phyloP scores from a whole-genome alignment of 495 filamentous ascomycete species.

The Penicillium desertorum region DNA sequence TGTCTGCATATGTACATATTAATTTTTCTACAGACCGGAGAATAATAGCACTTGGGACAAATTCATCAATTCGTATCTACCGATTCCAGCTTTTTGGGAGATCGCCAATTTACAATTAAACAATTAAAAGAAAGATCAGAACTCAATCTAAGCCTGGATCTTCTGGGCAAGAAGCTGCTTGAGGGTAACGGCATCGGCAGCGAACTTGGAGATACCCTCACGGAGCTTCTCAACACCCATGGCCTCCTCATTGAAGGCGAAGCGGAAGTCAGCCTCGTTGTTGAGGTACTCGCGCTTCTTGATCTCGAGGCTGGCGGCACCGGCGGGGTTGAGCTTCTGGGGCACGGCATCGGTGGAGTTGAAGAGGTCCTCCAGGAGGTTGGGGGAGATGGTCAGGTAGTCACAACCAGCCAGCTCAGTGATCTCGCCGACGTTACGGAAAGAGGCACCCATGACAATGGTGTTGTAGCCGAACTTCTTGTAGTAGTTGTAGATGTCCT shows the following conservation, averaged over 20 bases:
- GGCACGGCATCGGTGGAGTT: slow-evolving; percentile 77
- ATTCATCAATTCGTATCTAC: slow-evolving; percentile 46
- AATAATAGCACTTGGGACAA: neutral
- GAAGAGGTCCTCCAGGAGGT: slow-evolving; percentile 88
- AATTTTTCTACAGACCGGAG: slow-evolving; percentile 8
- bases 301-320: slow-evolving; percentile 68
- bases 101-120: slow-evolving; percentile 34
- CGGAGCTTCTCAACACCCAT: slow-evolving; percentile 99
- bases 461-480: slow-evolving; percentile 99
- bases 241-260: slow-evolving; percentile 98
- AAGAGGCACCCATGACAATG: slow-evolving; percentile 99
- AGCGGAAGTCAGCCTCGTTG: slow-evolving; percentile 89
- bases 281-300: slow-evolving; percentile 87
- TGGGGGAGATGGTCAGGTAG: slow-evolving; percentile 97
- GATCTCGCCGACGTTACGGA: slow-evolving; percentile 94
- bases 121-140: slow-evolving; percentile 24
- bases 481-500: slow-evolving; percentile 99
- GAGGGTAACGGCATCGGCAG: slow-evolving; percentile 89
- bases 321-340: slow-evolving; percentile 82
- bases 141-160: slow-evolving; percentile 56
- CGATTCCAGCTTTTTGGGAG: slow-evolving; percentile 31
- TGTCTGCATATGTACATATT: too few relatives aligned
- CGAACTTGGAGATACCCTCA: slow-evolving; percentile 98
- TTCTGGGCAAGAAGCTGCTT: slow-evolving; percentile 89
- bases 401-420: slow-evolving; percentile 97